Evolutionary conservation across 2,329 filamentous ascomycete species (phyloP).

Genomic region (Nothopassalora personata): DNA sequence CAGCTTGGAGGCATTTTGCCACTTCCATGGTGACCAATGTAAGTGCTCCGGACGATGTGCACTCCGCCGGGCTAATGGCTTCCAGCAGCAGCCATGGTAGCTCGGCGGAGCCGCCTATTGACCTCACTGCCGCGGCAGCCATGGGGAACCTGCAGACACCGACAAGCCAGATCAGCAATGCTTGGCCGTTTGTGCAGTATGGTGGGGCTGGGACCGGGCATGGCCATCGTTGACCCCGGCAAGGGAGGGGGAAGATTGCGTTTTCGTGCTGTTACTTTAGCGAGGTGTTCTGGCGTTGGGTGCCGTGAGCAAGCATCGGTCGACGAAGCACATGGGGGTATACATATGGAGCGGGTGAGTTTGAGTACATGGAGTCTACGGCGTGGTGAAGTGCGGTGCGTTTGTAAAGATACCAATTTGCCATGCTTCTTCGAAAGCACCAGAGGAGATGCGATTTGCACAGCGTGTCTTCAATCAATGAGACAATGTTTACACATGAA

Average conservation of each 20-base stretch:
- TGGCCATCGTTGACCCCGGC: not conserved
- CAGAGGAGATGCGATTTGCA: not conserved
- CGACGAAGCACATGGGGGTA: not conserved
- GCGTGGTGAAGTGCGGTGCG: not conserved
- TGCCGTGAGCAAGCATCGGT: not conserved
- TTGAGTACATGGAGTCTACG: not conserved
- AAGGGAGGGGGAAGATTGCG: not conserved
- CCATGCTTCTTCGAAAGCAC: not conserved
- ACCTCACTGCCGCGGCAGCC: slow-evolving; percentile 9
- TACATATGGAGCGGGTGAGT: not conserved
- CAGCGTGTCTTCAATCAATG: not conserved
- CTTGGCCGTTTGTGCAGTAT: slow-evolving; percentile 27
- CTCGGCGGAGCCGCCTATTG: slow-evolving; percentile 6
- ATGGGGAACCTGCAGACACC: slow-evolving; percentile 23
- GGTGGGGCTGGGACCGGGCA: not conserved
- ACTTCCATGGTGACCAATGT: slow-evolving; percentile 25
- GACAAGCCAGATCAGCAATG: slow-evolving; percentile 13
- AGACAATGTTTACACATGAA: not conserved
- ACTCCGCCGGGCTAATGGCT: slow-evolving; percentile 13
- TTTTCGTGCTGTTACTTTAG: slow-evolving; percentile 1
- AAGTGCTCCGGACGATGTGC: slow-evolving; percentile 14
- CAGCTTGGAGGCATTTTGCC: slow-evolving; percentile 31
- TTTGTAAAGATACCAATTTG: slow-evolving; percentile 4
- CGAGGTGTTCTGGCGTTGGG: not conserved
- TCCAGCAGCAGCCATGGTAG: slow-evolving; percentile 12